phyloP scores from a whole-genome alignment of 306 rosid species.

The Begonia fuchsioides region DNA sequence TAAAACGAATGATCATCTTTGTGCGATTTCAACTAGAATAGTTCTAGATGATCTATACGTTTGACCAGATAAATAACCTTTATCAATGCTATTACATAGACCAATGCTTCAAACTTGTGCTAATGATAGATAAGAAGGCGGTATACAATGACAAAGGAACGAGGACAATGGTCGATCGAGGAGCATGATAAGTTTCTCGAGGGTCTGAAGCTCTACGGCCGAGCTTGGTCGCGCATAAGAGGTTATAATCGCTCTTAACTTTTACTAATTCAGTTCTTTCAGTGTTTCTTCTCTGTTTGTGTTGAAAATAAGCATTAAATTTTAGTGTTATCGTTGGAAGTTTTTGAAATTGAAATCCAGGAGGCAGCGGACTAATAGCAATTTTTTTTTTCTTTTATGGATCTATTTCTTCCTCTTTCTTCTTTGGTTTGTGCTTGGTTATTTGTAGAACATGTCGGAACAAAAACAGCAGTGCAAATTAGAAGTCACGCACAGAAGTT shows the following conservation, averaged over 20 bases:
- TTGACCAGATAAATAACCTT: no score
- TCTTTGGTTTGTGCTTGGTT: constrained; percentile 15
- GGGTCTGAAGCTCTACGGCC: constrained; percentile 86
- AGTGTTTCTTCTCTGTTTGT: neutral
- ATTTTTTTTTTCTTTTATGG: neutral
- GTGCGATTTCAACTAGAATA: no score
- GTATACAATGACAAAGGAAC: constrained; percentile 91
- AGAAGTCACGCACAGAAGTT: constrained; percentile 98
- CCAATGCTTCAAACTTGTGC: constrained; percentile 12
- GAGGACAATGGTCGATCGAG: constrained; percentile 96
- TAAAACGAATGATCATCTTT: no score
- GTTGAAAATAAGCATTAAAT: no score
- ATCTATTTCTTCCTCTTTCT: constrained; percentile 9
- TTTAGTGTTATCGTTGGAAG: no score
- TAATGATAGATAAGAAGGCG: constrained; percentile 69
- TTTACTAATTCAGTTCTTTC: neutral
- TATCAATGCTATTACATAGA: no score
- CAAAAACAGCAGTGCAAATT: constrained; percentile 98
- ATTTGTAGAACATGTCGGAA: constrained; percentile 85
- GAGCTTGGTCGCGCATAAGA: constrained; percentile 99
- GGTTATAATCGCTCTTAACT: constrained; percentile 24
- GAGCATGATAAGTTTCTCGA: constrained; percentile 88
- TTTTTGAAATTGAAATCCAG: no score
- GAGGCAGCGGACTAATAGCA: no score
- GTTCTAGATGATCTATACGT: no score